phyloP scores from a whole-genome alignment of 163 green algal species.

The Botryococcus braunii region DNA sequence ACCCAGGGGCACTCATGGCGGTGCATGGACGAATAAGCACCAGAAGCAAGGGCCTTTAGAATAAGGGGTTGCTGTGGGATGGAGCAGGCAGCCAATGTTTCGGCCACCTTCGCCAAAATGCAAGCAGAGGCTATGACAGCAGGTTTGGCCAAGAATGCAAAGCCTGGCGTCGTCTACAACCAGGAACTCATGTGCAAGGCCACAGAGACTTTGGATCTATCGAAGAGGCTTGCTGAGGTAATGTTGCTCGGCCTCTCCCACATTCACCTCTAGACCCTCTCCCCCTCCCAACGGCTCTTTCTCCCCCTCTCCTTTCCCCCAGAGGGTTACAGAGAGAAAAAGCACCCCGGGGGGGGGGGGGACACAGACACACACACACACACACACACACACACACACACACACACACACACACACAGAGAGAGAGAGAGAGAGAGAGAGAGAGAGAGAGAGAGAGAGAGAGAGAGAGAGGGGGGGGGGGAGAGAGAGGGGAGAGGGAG shows the following conservation, averaged over 20 bases:
- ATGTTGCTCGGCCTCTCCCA: neutral
- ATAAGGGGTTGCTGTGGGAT: neutral
- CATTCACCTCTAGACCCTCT: neutral
- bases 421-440: too few species aligned
- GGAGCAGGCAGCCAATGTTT: constrained; percentile 32
- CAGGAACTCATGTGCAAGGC: neutral
- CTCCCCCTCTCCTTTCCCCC: too few species aligned
- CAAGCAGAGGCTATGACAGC: constrained; percentile 5
- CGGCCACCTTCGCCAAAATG: constrained; percentile 16
- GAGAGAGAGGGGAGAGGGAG: too few species aligned
- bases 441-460: too few species aligned
- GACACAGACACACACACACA: too few species aligned
- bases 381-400: too few species aligned
- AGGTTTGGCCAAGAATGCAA: neutral
- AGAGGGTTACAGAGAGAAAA: too few species aligned
- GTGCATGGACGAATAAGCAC: neutral
- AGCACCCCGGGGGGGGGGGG: too few species aligned
- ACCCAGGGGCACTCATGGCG: neutral
- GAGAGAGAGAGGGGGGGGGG: too few species aligned
- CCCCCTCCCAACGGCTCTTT: neutral
- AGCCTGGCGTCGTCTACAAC: neutral
- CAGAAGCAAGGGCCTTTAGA: neutral
- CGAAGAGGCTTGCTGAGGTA: neutral
- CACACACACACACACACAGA: too few species aligned
- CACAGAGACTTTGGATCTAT: neutral